These are phyloP conservation scores for Talaromyces verruculosus DNA, from an alignment of 2,329 filamentous ascomycete species.

Conservation along the genomic window DNA sequence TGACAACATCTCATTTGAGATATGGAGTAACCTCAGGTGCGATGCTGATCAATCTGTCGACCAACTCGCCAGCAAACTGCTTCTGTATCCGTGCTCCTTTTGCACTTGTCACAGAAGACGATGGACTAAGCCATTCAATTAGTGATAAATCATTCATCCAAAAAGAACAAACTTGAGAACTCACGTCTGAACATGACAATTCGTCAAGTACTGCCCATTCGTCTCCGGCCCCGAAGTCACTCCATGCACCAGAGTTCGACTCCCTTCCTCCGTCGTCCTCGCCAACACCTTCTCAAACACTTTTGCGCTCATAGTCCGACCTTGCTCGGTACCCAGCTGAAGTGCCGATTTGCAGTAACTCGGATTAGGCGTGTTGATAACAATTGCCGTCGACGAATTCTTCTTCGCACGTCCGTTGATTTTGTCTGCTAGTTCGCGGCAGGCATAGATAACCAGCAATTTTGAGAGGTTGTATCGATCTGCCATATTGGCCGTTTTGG, in stretches of 20 bases:
- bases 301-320: not conserved
- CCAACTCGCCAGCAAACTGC: slow-evolving; percentile 24
- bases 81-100: slow-evolving; percentile 19
- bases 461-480: slow-evolving; percentile 25
- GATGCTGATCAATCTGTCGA: slow-evolving; percentile 23
- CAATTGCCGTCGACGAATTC: slow-evolving; percentile 23
- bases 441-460: slow-evolving; percentile 25
- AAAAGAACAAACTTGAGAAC: not conserved
- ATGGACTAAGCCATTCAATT: slow-evolving; percentile 8
- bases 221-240: slow-evolving; percentile 23
- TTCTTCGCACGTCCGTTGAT: slow-evolving; percentile 8
- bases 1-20: not conserved
- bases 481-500: slow-evolving; percentile 23
- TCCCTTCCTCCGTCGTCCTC: slow-evolving; percentile 25
- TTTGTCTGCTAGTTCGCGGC: slow-evolving; percentile 23
- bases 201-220: slow-evolving; percentile 25
- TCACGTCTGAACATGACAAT: slow-evolving; percentile 26
- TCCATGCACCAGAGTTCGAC: slow-evolving; percentile 26
- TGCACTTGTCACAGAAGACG: slow-evolving; percentile 15
- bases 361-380: slow-evolving; percentile 46
- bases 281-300: slow-evolving; percentile 23
- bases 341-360: slow-evolving; percentile 45
- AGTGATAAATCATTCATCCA: not conserved
- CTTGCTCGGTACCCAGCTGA: slow-evolving; percentile 17
- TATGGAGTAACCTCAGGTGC: slow-evolving; percentile 19